These are phyloP conservation scores for Nigrospora sphaerica DNA, from an alignment of 2,329 filamentous ascomycete species.

Conservation along the genomic window DNA sequence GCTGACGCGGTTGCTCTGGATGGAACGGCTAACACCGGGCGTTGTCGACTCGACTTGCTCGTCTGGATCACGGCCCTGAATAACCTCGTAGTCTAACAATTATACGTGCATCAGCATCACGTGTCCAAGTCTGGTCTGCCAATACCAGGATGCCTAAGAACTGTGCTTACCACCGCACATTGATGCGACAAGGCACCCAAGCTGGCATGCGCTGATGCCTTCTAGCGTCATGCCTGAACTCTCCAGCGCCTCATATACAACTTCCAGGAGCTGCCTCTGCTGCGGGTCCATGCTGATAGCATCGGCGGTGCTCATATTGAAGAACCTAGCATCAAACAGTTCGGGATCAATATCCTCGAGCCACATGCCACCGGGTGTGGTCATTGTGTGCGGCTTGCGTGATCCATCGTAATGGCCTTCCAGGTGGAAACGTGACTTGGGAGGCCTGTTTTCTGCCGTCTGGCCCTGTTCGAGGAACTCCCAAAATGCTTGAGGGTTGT, in stretches of 20 bases:
- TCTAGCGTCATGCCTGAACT: slow-evolving; percentile 12
- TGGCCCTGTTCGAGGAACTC: slow-evolving; percentile 23
- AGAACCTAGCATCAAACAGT: slow-evolving; percentile 27
- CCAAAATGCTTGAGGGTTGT: slow-evolving; percentile 27
- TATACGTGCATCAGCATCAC: too few species aligned
- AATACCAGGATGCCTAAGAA: too few species aligned
- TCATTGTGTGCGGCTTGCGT: slow-evolving; percentile 25
- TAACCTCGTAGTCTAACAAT: too few species aligned
- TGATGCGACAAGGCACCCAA: too few species aligned
- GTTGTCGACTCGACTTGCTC: too few species aligned
- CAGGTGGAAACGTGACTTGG: slow-evolving; percentile 23
- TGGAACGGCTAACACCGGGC: slow-evolving; percentile 42
- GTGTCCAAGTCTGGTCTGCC: too few species aligned
- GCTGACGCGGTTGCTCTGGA: slow-evolving; percentile 49
- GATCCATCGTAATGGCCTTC: slow-evolving; percentile 28
- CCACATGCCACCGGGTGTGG: slow-evolving; percentile 28
- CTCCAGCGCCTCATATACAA: slow-evolving; percentile 19
- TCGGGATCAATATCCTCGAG: slow-evolving; percentile 24
- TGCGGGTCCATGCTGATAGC: slow-evolving; percentile 14
- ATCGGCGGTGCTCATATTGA: slow-evolving; percentile 11
- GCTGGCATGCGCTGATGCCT: background rate
- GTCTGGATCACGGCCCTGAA: too few species aligned
- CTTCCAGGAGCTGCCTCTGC: slow-evolving; percentile 19
- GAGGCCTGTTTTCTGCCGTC: slow-evolving; percentile 20
- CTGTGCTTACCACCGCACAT: too few species aligned